Evolutionary conservation across 768 basidiomycete genomes (phyloP).

Genomic region (Suillus ampliporus): DNA sequence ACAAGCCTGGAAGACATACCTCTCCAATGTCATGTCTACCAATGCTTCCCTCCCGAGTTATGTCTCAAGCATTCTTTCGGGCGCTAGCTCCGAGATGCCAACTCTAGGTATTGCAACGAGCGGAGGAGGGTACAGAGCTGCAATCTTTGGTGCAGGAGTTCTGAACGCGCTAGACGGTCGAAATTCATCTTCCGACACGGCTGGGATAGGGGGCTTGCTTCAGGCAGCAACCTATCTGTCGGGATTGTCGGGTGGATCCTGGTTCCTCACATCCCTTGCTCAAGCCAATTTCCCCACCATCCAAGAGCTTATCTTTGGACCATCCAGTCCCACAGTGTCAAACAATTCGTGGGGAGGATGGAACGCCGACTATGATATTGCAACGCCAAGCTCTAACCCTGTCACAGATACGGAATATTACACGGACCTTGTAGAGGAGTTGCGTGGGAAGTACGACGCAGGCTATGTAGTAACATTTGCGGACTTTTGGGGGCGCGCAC

Average conservation of each 20-base stretch:
- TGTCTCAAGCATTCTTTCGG: conserved; percentile 37
- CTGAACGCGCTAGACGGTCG: conserved; percentile 55
- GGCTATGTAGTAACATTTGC: conserved; percentile 38
- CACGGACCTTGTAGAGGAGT: conserved; percentile 27
- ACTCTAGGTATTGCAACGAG: conserved; percentile 55
- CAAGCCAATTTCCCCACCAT: conserved; percentile 48
- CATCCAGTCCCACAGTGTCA: conserved; percentile 18
- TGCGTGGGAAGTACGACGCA: conserved; percentile 35
- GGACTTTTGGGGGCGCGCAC: conserved; percentile 31
- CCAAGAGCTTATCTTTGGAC: conserved; percentile 44
- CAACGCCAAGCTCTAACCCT: conserved; percentile 24
- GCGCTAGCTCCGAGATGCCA: conserved; percentile 31
- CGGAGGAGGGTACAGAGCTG: conserved; percentile 64
- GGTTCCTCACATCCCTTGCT: conserved; percentile 46
- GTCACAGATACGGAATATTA: conserved; percentile 24
- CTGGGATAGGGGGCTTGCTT: conserved; percentile 55
- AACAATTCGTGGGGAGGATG: conserved; percentile 39
- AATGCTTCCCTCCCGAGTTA: conserved; percentile 39
- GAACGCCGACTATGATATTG: conserved; percentile 31
- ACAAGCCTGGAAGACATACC: conserved; percentile 45
- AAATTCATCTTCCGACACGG: conserved; percentile 46
- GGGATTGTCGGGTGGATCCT: conserved; percentile 54
- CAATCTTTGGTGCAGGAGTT: conserved; percentile 58
- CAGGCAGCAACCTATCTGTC: conserved; percentile 58
- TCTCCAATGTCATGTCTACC: conserved; percentile 42